Evolutionary conservation across 495 filamentous ascomycete genomes (phyloP).

Genomic region (Penicillium crystallinum): DNA sequence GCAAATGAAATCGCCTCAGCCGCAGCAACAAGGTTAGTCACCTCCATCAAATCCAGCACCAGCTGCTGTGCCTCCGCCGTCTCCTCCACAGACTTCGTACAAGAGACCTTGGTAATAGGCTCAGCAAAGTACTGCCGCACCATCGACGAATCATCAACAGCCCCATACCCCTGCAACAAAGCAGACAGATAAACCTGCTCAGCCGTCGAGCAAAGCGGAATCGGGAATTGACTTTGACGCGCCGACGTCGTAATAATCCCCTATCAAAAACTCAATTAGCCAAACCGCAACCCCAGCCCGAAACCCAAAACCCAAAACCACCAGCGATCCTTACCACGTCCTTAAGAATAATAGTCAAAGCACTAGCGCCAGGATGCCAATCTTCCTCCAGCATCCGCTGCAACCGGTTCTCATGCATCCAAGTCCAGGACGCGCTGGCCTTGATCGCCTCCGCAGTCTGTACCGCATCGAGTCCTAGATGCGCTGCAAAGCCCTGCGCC

Average conservation of each 20-base stretch:
- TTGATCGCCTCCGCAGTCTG: conserved; percentile 53
- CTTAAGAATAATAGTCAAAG: conserved; percentile 73
- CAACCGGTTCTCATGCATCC: conserved; percentile 78
- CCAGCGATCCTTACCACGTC: conserved; percentile 49
- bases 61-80: conserved; percentile 41
- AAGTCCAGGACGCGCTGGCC: conserved; percentile 59
- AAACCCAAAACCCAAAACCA: too few species aligned
- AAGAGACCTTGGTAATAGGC: conserved; percentile 33
- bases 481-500: conserved; percentile 66
- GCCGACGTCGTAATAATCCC: conserved; percentile 71
- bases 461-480: conserved; percentile 58
- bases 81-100: conserved; percentile 21
- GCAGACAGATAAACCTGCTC: conserved; percentile 65
- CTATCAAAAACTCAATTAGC: conserved; percentile 20
- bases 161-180: conserved; percentile 55
- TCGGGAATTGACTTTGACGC: conserved; percentile 53
- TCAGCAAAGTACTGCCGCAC: conserved; percentile 53
- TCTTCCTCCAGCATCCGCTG: conserved; percentile 65
- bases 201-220: conserved; percentile 64
- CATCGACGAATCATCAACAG: conserved; percentile 67
- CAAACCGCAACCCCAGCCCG: neutral
- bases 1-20: conserved; percentile 66
- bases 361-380: conserved; percentile 59
- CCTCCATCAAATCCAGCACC: conserved; percentile 55
- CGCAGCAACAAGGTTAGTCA: conserved; percentile 60